phyloP scores from a whole-genome alignment of 805 yeast genomes.

The Clavispora vitiphila region DNA sequence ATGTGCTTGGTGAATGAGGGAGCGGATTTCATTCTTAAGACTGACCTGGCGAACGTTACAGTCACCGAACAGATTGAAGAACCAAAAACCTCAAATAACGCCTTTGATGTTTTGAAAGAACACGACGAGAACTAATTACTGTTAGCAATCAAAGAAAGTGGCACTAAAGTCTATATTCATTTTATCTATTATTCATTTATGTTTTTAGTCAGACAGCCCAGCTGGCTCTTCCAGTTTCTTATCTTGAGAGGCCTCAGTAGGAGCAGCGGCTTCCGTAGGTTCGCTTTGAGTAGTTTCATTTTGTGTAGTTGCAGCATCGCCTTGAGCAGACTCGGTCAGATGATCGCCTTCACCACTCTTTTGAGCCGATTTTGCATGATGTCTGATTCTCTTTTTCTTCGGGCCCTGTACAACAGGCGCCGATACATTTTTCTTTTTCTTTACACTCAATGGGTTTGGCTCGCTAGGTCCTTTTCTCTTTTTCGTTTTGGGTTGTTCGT shows the following conservation, averaged over 20 bases:
- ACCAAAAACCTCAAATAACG: background rate
- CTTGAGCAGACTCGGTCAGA: too few relatives aligned
- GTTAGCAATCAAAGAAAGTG: background rate
- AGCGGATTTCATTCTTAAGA: conserved; percentile 13
- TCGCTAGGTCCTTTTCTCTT: conserved; percentile 69
- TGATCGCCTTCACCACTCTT: background rate
- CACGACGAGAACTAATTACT: background rate
- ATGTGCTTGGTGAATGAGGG: conserved; percentile 39
- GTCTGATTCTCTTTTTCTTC: conserved; percentile 13
- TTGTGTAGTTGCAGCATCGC: too few relatives aligned
- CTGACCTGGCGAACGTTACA: conserved; percentile 8
- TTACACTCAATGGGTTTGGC: conserved; percentile 88
- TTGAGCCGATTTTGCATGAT: conserved; percentile 6
- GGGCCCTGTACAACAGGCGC: conserved; percentile 1
- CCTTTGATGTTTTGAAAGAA: background rate
- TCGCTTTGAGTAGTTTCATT: too few relatives aligned
- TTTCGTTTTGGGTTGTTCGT: conserved; percentile 23
- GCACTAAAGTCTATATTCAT: background rate
- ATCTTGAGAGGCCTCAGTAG: background rate
- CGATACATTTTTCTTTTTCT: conserved; percentile 51
- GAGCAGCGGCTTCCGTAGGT: background rate
- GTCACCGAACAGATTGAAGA: background rate
- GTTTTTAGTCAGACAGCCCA: background rate
- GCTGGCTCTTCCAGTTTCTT: background rate
- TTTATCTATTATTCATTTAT: background rate